Evolutionary conservation across 192 early-diverging fungal species (phyloP).

Genomic region (Borealophlyctis nickersoniae): DNA sequence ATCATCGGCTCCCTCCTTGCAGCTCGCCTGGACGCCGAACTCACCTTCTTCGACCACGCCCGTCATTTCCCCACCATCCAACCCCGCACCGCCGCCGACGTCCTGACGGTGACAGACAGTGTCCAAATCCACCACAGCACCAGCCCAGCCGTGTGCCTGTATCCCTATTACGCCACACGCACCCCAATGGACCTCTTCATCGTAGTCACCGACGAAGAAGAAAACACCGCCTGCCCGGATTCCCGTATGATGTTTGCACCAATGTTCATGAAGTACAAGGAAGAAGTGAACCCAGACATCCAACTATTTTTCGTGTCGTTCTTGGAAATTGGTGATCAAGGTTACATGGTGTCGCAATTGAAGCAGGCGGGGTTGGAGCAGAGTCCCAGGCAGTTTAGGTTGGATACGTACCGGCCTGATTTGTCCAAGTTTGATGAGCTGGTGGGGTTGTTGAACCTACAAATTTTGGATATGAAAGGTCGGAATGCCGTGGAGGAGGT

Average conservation of each 20-base stretch:
- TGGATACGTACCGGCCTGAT: conserved; percentile 17
- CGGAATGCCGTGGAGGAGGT: too few relatives aligned
- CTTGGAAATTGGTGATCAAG: conserved; percentile 14
- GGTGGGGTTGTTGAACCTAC: conserved; percentile 17
- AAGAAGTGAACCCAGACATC: conserved; percentile 28
- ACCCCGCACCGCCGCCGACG: too few relatives aligned
- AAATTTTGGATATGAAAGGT: conserved; percentile 23
- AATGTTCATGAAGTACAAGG: conserved; percentile 27
- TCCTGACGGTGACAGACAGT: too few relatives aligned
- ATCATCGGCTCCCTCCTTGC: too few relatives aligned
- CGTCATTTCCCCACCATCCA: too few relatives aligned
- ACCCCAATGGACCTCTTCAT: conserved; percentile 19
- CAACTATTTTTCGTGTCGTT: conserved; percentile 31
- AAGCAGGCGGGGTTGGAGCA: conserved; percentile 13
- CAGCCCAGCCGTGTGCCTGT: too few relatives aligned
- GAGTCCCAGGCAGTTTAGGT: conserved; percentile 31
- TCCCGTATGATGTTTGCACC: conserved; percentile 23
- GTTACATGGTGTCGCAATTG: conserved; percentile 18
- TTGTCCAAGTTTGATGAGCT: conserved; percentile 26
- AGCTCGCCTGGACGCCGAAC: too few relatives aligned
- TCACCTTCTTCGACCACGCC: too few relatives aligned
- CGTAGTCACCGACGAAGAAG: conserved; percentile 35
- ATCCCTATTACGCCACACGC: conserved; percentile 7
- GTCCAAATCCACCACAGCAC: too few relatives aligned
- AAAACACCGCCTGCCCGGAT: conserved; percentile 21